Base-by-base conservation (phyloP, 345 rosid genomes). In the Boechera retrofracta region DNA sequence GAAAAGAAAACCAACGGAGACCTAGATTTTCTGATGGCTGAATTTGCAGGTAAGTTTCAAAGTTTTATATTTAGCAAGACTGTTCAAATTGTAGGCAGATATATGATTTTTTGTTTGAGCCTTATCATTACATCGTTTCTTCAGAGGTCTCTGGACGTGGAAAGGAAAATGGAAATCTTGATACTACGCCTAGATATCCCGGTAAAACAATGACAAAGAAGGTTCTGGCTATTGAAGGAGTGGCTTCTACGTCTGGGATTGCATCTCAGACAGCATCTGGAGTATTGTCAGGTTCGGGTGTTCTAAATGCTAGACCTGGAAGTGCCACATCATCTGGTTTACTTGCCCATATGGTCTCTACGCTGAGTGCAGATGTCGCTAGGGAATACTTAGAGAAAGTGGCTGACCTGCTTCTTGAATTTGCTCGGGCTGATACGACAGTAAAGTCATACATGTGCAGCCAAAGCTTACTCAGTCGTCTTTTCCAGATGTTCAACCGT, bases 241-340 rank as follows among this genome's bases (percentile, higher is more conserved):
- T 84, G 54, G 89, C 94, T 73, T 89, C 97, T 21, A 84, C 87
- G 36, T 88, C 98, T 69, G 98, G 95, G 60, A 75, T 89, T 77
- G 94, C 84, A 80, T 94, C 98, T 74, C 98, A 89, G 83, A 88
- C 96, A 49, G 91, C 97, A 59, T 94, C 98, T 6, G 98, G 98
- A 53, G 94, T 92, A 49, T 82, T 94, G 44, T 94, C 98, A 80
- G 98, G 98, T 80, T 94, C 98, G 6, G 98, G 98, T 62, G 94
- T 94, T 81, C 73, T 94, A 82, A 92, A 89, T 87, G 98, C 98
- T 79, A 93, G 96, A 82, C 90, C 94, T 7, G 98, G 98, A 79
- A 89, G 99, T 82, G 87, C 98, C 45, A 89, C 99, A 69, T 96
- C 99, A 72, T 91, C 96, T 47, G 96, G 99, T 42, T 82, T 91